A percentile compares a stretch with the other conserved stretches of the same genome.
Conservation (phyloP, 805 yeast species). For the Kodamaea hsintzibuensis region DNA sequence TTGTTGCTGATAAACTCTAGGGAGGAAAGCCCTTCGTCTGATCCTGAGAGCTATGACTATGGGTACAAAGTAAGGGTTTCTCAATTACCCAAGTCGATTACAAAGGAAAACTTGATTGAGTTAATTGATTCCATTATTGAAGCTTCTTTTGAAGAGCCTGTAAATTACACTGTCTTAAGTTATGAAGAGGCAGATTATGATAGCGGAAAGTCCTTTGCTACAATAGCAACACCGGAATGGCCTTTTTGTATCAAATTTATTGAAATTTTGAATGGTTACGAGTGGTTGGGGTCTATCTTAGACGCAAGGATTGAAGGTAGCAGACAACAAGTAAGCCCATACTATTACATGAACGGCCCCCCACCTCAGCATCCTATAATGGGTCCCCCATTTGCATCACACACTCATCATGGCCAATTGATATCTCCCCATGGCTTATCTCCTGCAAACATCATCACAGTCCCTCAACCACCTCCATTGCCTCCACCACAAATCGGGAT, state of each 20-base stretch:
- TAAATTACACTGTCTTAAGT: slow-evolving; percentile 6
- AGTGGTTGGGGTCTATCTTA: slow-evolving; percentile 22
- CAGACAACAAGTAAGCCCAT: neutral
- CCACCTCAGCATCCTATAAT: neutral
- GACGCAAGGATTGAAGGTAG: slow-evolving; percentile 14
- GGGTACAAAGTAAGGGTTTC: slow-evolving; percentile 4
- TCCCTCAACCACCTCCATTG: slow-evolving; percentile 6
- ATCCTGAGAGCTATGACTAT: neutral
- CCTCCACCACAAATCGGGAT: too few relatives aligned
- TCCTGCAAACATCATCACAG: slow-evolving; percentile 1
- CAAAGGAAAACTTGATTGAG: slow-evolving; percentile 13
- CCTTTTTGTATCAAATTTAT: neutral
- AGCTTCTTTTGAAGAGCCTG: slow-evolving; percentile 10
- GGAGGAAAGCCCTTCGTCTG: neutral
- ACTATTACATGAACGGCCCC: slow-evolving; percentile 1
- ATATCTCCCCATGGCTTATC: neutral
- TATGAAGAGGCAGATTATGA: neutral
- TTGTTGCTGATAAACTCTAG: neutral
- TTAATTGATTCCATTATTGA: slow-evolving; percentile 18
- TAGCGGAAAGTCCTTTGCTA: slow-evolving; percentile 1
- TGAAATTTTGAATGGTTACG: slow-evolving; percentile 23
- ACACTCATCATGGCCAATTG: neutral
- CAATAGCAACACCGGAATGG: neutral
- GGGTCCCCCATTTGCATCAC: slow-evolving; percentile 2
- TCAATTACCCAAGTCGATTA: slow-evolving; percentile 14